Conservation (phyloP, 2,329 filamentous ascomycete genomes). For the Clonostachys sp. region DNA sequence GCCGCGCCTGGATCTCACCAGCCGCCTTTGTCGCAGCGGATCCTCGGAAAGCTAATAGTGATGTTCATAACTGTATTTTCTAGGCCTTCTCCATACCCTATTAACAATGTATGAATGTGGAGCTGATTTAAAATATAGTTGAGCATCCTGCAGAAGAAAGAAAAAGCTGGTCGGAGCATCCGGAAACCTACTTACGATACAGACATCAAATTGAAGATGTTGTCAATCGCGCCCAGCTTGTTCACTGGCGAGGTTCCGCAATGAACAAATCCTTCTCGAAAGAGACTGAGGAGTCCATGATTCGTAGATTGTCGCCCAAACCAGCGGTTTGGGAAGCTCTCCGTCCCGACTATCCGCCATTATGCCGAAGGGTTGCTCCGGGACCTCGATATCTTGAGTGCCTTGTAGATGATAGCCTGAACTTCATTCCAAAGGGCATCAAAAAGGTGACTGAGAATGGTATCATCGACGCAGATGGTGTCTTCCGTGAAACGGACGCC, state of each 20-base stretch:
- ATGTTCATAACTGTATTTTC: too few species aligned
- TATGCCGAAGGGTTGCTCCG: constrained; percentile 41
- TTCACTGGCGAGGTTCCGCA: neutral
- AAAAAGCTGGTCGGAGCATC: neutral
- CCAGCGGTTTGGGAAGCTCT: constrained; percentile 34
- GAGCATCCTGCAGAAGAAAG: neutral
- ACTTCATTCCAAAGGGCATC: constrained; percentile 39
- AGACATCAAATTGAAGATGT: neutral
- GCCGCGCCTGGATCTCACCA: constrained; percentile 35
- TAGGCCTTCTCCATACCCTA: too few species aligned
- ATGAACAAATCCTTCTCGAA: neutral
- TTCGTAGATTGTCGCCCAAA: constrained; percentile 15
- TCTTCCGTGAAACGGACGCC: constrained; percentile 42
- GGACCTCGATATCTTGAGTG: constrained; percentile 41
- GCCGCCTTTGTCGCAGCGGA: neutral
- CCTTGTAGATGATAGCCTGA: constrained; percentile 35
- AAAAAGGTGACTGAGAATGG: constrained; percentile 40
- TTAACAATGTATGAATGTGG: too few species aligned
- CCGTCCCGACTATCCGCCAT: constrained; percentile 20
- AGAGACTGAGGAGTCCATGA: neutral
- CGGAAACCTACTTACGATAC: neutral
- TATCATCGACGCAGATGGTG: constrained; percentile 39
- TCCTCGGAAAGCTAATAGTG: neutral
- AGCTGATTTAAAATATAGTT: neutral
- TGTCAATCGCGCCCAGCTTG: neutral